Percentiles rank a stretch among this genome's conserved stretches.
Conservation (phyloP, 306 rosid species). For the Vigna hirtella region DNA sequence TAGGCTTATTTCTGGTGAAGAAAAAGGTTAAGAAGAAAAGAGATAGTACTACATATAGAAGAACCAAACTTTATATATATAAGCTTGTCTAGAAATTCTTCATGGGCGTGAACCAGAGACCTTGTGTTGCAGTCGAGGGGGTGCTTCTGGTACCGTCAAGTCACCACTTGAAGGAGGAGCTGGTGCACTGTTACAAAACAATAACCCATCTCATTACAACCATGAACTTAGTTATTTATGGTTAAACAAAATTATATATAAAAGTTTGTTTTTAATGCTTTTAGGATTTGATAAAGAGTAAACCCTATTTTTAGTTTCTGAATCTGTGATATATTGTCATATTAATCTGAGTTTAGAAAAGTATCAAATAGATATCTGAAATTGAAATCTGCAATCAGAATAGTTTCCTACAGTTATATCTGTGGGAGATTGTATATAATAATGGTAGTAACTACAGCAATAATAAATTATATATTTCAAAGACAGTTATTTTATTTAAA, state of each 20-base stretch:
- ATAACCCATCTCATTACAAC: background rate
- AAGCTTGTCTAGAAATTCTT: background rate
- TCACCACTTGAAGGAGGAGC: constrained; percentile 25
- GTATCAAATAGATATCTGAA: too few relatives aligned
- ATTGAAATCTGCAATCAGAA: background rate
- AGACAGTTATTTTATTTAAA: background rate
- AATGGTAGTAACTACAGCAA: background rate
- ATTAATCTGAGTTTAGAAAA: too few relatives aligned
- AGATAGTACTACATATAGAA: background rate
- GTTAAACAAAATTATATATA: background rate
- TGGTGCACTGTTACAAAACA: constrained; percentile 19
- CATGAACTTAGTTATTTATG: background rate
- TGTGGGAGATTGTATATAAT: background rate
- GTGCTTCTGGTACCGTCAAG: background rate
- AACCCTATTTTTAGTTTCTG: background rate
- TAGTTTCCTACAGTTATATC: background rate
- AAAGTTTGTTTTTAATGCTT: background rate
- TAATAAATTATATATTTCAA: background rate
- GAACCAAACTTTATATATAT: background rate
- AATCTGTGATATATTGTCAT: background rate
- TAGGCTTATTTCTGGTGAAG: background rate
- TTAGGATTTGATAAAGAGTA: background rate
- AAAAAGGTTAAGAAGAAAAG: constrained; percentile 3
- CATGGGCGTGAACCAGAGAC: background rate
- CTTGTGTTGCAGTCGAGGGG: background rate